Conservation (phyloP, 805 yeast genomes). For the Alloascoidea africana region DNA sequence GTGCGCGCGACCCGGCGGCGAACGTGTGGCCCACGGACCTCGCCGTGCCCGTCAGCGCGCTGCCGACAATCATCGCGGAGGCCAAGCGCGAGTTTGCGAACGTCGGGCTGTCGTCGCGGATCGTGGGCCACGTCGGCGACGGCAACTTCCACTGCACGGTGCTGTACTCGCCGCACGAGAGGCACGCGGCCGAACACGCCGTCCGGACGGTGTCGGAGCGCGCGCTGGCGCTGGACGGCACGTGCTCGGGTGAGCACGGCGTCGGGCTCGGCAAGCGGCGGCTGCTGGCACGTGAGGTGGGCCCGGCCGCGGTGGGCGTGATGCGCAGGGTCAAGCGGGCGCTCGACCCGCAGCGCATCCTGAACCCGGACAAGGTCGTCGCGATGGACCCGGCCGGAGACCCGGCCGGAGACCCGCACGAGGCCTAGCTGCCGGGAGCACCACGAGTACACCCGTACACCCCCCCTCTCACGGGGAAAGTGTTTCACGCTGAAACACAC, state of each 20-base stretch:
- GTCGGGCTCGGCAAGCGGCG: constrained; percentile 62
- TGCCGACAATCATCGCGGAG: constrained; percentile 46
- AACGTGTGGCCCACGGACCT: constrained; percentile 63
- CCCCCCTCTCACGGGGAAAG: too few species aligned
- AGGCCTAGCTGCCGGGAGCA: too few species aligned
- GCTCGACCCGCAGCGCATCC: constrained; percentile 54
- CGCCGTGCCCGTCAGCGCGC: constrained; percentile 62
- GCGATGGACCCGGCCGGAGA: not conserved
- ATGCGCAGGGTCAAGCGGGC: constrained; percentile 67
- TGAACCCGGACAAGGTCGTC: constrained; percentile 72
- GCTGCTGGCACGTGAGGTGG: constrained; percentile 45
- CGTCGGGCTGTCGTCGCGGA: constrained; percentile 37
- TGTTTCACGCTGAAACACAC: too few species aligned
- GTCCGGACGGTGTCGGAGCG: constrained; percentile 47
- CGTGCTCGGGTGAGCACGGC: constrained; percentile 83
- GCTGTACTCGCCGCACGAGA: constrained; percentile 35
- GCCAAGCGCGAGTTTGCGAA: constrained; percentile 43
- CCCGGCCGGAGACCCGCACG: too few species aligned
- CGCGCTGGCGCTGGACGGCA: constrained; percentile 62
- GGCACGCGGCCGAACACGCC: constrained; percentile 27
- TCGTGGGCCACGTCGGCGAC: constrained; percentile 75
- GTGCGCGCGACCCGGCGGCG: constrained; percentile 21
- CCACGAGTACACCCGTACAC: too few species aligned
- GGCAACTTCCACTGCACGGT: constrained; percentile 67
- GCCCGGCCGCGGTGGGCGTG: constrained; percentile 46